Percentiles rank a stretch among this genome's conserved stretches.
Conservation (phyloP, 2,329 filamentous ascomycete genomes). For the Huntiella moniliformis region DNA sequence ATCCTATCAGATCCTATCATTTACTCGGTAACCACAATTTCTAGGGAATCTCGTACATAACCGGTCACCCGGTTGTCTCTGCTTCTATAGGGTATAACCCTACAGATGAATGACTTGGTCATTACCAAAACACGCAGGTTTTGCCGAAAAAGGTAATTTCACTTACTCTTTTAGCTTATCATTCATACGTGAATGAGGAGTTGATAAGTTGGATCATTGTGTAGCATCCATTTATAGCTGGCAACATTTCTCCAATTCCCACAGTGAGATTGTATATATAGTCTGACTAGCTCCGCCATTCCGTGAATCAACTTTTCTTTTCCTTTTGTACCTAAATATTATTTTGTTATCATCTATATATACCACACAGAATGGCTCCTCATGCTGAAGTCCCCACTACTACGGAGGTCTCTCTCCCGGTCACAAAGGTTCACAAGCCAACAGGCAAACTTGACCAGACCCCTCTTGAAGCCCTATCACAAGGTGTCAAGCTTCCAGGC, state of each 20-base stretch:
- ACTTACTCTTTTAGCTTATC: background rate
- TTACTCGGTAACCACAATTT: no score
- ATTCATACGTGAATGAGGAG: background rate
- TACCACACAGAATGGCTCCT: background rate
- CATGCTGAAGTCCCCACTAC: background rate
- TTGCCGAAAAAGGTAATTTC: constrained; percentile 1
- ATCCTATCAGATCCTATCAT: no score
- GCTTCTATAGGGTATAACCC: no score
- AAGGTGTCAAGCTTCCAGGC: constrained; percentile 5
- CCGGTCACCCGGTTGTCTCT: no score
- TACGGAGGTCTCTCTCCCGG: background rate
- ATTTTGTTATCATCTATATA: background rate
- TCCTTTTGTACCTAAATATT: background rate
- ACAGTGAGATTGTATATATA: background rate
- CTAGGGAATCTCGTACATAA: no score
- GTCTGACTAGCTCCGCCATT: background rate
- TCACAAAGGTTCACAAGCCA: background rate
- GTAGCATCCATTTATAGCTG: background rate
- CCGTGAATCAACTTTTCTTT: background rate
- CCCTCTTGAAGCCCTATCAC: constrained; percentile 8
- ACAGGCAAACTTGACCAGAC: constrained; percentile 8
- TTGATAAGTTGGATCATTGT: background rate
- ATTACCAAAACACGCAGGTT: background rate
- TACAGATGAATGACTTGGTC: no score
- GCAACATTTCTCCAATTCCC: background rate